These are phyloP conservation scores for Epichloe baconii DNA, from an alignment of 2,329 filamentous ascomycete genomes.

Conservation along the genomic window DNA sequence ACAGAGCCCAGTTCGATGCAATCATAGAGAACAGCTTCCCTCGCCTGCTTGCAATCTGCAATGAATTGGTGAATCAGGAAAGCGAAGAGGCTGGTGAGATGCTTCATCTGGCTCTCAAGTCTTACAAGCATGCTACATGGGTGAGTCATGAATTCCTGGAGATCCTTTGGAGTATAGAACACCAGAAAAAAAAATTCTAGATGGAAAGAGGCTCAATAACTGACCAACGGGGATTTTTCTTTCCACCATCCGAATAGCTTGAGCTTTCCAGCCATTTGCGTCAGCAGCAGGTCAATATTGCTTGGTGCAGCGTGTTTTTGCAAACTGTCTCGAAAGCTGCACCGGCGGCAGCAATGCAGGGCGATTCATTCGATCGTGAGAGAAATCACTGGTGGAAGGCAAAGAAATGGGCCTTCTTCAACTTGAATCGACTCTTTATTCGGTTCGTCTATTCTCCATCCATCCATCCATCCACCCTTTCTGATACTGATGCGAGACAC, in stretches of 20 bases:
- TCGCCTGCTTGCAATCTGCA: constrained; percentile 73
- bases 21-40: constrained; percentile 90
- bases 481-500: constrained; percentile 1
- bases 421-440: constrained; percentile 89
- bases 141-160: constrained; percentile 30
- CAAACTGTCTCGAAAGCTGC: constrained; percentile 76
- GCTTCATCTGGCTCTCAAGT: constrained; percentile 87
- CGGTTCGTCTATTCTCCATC: constrained; percentile 38
- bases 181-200: too few relatives aligned
- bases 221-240: background rate
- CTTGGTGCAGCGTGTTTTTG: constrained; percentile 93
- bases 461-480: background rate
- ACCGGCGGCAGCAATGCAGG: constrained; percentile 71
- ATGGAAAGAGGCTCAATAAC: background rate
- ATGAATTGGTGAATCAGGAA: constrained; percentile 77
- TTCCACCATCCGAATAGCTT: constrained; percentile 40
- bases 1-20: constrained; percentile 76
- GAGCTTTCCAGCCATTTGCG: constrained; percentile 70
- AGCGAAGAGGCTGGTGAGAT: constrained; percentile 94
- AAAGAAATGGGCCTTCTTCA: constrained; percentile 99
- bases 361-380: constrained; percentile 73
- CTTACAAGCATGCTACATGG: constrained; percentile 97
- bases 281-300: constrained; percentile 71
- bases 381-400: constrained; percentile 98
- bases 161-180: too few relatives aligned